phyloP scores from a whole-genome alignment of 2,329 filamentous ascomycete genomes.

The Falciphora oryzae region DNA sequence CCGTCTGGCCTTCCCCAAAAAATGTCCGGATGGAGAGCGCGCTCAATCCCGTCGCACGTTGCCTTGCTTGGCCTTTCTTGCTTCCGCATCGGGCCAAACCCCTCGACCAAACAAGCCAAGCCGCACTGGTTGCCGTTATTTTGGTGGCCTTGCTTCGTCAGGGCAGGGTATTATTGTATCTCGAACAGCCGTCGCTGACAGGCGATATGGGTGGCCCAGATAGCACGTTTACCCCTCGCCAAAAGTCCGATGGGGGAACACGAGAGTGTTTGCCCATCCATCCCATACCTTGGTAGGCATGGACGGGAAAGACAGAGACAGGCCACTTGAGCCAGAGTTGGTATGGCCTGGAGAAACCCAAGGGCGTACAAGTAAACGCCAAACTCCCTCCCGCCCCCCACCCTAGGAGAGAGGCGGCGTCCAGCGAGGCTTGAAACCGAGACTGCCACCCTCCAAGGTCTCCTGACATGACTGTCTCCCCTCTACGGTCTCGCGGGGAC shows the following conservation, averaged over 20 bases:
- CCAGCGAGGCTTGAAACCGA: not conserved
- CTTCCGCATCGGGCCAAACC: not conserved
- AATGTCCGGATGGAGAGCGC: not conserved
- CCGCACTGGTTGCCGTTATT: too few species aligned
- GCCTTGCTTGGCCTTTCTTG: not conserved
- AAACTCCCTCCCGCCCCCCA: not conserved
- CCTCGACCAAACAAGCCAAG: not conserved
- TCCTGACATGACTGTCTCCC: not conserved
- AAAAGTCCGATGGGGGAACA: conserved; percentile 1
- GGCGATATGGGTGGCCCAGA: not conserved
- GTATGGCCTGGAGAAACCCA: not conserved
- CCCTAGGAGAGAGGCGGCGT: not conserved
- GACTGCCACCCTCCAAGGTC: not conserved
- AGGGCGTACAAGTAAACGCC: not conserved
- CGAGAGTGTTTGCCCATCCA: not conserved
- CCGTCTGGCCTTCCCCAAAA: not conserved
- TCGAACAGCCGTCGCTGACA: not conserved
- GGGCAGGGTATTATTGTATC: not conserved
- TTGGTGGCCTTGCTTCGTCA: too few species aligned
- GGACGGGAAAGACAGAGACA: not conserved
- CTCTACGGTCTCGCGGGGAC: not conserved
- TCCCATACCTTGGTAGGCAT: not conserved
- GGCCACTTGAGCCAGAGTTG: not conserved
- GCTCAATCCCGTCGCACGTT: not conserved
- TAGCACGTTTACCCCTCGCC: not conserved